A percentile compares a stretch with the other conserved stretches of the same genome.
These are phyloP conservation scores for Phenoliferia sp. DNA, from an alignment of 1,284 basidiomycete species.

Conservation along the genomic window DNA sequence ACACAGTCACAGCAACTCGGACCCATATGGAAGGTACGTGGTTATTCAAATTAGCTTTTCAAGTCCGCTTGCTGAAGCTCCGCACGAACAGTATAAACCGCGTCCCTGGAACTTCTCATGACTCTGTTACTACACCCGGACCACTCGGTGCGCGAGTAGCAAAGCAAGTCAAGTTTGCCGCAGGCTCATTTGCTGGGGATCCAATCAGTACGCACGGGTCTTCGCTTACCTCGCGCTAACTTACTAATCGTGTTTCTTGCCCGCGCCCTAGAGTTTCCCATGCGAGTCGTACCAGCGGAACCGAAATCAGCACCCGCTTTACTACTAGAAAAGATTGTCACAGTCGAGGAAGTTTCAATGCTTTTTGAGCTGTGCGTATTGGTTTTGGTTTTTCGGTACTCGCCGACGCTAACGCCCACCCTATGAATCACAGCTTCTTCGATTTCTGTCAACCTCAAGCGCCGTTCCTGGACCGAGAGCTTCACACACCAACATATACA, in stretches of 20 bases:
- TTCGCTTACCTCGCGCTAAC: neutral
- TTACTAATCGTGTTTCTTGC: neutral
- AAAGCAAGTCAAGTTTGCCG: neutral
- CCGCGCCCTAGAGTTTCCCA: neutral
- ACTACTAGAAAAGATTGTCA: neutral
- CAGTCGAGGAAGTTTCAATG: neutral
- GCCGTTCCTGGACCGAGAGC: slow-evolving; percentile 69
- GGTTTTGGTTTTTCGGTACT: neutral
- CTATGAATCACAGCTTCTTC: neutral
- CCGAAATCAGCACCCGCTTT: neutral
- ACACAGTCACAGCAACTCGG: neutral
- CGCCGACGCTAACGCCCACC: neutral
- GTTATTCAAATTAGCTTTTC: neutral
- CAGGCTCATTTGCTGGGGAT: neutral
- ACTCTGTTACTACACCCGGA: neutral
- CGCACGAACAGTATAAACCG: neutral
- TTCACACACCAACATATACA: slow-evolving; percentile 86
- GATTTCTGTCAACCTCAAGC: slow-evolving; percentile 35
- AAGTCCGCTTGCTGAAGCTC: too few species aligned
- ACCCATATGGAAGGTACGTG: neutral
- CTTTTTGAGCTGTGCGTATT: neutral
- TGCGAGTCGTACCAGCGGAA: neutral
- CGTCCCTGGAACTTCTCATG: neutral
- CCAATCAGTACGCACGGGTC: neutral
- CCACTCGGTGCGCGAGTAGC: neutral